phyloP scores from a whole-genome alignment of 768 basidiomycete genomes.

The Suillus subalutaceus region DNA sequence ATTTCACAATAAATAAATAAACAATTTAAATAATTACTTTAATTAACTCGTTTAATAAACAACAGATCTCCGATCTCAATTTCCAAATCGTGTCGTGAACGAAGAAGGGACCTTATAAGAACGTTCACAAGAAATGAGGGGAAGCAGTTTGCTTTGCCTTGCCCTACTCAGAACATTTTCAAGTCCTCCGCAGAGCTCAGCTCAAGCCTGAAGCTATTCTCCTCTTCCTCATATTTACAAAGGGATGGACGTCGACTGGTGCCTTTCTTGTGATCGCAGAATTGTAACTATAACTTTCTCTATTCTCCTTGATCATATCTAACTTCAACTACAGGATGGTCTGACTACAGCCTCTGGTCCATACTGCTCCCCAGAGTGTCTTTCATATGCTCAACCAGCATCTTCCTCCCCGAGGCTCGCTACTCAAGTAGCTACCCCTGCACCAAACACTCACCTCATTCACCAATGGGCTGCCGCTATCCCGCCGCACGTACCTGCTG shows the following conservation, averaged over 20 bases:
- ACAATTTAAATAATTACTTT: slow-evolving; percentile 20
- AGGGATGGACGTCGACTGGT: slow-evolving; percentile 70
- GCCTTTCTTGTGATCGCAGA: slow-evolving; percentile 63
- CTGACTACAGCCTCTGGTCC: slow-evolving; percentile 35
- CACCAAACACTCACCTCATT: slow-evolving; percentile 21
- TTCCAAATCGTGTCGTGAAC: slow-evolving; percentile 8
- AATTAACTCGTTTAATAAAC: slow-evolving; percentile 37
- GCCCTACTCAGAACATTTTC: slow-evolving; percentile 25
- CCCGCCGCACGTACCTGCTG: slow-evolving; percentile 34
- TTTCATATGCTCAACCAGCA: slow-evolving; percentile 41
- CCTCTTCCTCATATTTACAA: neutral
- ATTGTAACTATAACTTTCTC: slow-evolving; percentile 45
- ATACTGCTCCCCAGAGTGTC: slow-evolving; percentile 59
- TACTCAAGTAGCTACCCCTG: neutral
- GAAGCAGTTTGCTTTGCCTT: slow-evolving; percentile 17
- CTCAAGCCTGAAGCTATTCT: neutral
- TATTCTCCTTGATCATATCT: slow-evolving; percentile 6
- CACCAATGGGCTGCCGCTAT: slow-evolving; percentile 35
- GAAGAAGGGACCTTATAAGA: slow-evolving; percentile 33
- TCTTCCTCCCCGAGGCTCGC: slow-evolving; percentile 20
- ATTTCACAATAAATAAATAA: slow-evolving; percentile 8
- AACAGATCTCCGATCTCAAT: slow-evolving; percentile 21
- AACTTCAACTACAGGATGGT: slow-evolving; percentile 23
- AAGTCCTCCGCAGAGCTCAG: slow-evolving; percentile 9
- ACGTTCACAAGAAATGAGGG: slow-evolving; percentile 12